phyloP scores from a whole-genome alignment of 768 basidiomycete genomes.

The Podaxis carcinomalis region DNA sequence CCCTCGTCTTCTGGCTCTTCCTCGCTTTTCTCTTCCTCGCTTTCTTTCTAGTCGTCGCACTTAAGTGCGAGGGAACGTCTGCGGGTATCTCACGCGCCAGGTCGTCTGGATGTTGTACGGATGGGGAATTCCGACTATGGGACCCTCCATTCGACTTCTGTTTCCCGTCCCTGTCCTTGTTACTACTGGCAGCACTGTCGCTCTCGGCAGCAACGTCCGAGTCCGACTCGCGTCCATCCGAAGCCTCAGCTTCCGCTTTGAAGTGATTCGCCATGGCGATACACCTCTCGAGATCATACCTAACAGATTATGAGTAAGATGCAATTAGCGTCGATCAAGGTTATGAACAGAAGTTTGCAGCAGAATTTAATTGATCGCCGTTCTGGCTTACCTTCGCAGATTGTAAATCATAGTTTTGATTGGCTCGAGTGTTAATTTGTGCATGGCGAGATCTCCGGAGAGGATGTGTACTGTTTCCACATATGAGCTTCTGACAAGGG shows the following conservation, averaged over 20 bases:
- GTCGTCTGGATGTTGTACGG: not conserved
- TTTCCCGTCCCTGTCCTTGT: not conserved
- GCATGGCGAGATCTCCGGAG: conserved; percentile 66
- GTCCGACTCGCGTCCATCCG: not conserved
- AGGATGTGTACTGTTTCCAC: conserved; percentile 57
- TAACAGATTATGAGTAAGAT: not conserved
- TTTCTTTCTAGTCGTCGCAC: not conserved
- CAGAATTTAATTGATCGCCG: not conserved
- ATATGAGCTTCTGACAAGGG: not conserved
- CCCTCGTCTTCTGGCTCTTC: not conserved
- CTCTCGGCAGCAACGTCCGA: not conserved
- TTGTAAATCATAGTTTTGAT: conserved; percentile 64
- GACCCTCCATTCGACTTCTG: not conserved
- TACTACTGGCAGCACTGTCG: not conserved
- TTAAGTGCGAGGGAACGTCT: not conserved
- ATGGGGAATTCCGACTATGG: not conserved
- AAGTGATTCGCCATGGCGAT: conserved; percentile 22
- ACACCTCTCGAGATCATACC: conserved; percentile 50
- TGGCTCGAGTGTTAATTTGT: conserved; percentile 68
- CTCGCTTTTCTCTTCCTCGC: not conserved
- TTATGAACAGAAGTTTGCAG: not conserved
- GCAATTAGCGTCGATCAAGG: not conserved
- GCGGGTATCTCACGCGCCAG: not conserved
- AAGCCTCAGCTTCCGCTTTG: conserved; percentile 10
- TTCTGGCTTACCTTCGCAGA: conserved; percentile 35